Percentiles rank a stretch among this genome's conserved stretches.
Conservation (phyloP, 2,329 filamentous ascomycete genomes). For the Cladophialophora exuberans region DNA sequence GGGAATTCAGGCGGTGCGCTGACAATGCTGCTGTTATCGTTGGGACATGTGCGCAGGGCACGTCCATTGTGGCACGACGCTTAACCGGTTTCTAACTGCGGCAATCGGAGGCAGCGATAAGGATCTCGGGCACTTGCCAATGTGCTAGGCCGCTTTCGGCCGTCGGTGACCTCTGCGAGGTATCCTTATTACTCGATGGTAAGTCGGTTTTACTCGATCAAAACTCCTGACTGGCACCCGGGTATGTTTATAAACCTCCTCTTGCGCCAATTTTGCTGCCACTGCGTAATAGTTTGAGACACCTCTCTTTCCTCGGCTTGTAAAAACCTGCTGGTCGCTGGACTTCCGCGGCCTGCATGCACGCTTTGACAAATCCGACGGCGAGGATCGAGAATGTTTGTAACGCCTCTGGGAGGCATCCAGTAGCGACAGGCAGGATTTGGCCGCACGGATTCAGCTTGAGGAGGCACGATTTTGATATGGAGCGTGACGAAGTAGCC, state of each 20-base stretch:
- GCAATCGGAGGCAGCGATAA: slow-evolving; percentile 19
- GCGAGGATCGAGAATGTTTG: background rate
- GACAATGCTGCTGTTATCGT: slow-evolving; percentile 23
- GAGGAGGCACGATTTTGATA: too few species aligned
- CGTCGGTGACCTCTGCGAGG: slow-evolving; percentile 8
- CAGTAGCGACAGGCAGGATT: too few species aligned
- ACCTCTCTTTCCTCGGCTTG: background rate
- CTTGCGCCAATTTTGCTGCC: slow-evolving; percentile 3
- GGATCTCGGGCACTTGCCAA: slow-evolving; percentile 9
- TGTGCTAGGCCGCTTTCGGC: slow-evolving; percentile 22
- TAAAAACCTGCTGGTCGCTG: background rate
- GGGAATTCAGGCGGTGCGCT: slow-evolving; percentile 6
- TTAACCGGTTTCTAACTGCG: slow-evolving; percentile 13
- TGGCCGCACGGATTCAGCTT: too few species aligned
- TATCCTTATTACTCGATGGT: slow-evolving; percentile 30
- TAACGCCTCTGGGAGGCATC: too few species aligned
- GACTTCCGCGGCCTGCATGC: slow-evolving; percentile 4
- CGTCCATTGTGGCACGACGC: slow-evolving; percentile 6
- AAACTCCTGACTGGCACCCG: slow-evolving; percentile 28
- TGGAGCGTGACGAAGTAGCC: too few species aligned
- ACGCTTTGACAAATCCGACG: background rate
- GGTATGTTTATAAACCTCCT: slow-evolving; percentile 7
- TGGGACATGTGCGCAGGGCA: slow-evolving; percentile 12
- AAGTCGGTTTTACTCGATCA: slow-evolving; percentile 31
- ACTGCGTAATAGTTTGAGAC: background rate